Percentiles rank a stretch among this genome's conserved stretches.
These are phyloP conservation scores for Arachnomyces sp. DNA, from an alignment of 2,329 filamentous ascomycete genomes.

Conservation along the genomic window DNA sequence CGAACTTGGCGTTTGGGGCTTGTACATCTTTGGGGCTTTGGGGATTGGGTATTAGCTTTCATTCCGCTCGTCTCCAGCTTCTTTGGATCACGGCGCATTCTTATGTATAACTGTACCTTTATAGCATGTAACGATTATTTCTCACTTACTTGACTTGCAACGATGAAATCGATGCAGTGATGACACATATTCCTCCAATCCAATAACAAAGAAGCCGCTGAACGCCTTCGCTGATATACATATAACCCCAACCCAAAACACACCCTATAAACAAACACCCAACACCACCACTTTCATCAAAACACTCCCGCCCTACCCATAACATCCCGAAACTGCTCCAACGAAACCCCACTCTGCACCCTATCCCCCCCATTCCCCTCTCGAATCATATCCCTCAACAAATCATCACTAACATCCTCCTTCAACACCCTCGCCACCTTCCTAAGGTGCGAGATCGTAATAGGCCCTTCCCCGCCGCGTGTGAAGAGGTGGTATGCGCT, in stretches of 20 bases:
- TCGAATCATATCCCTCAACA: slow-evolving; percentile 86
- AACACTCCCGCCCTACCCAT: slow-evolving; percentile 80
- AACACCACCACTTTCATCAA: slow-evolving; percentile 37
- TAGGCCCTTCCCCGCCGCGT: slow-evolving; percentile 46
- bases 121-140: too few species aligned
- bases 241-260: slow-evolving; percentile 3
- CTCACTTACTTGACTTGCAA: too few species aligned
- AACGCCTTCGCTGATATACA: slow-evolving; percentile 3
- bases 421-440: slow-evolving; percentile 72
- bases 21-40: too few species aligned
- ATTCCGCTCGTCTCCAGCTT: too few species aligned
- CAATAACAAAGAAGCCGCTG: neutral
- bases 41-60: too few species aligned
- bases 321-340: slow-evolving; percentile 76
- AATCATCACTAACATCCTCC: slow-evolving; percentile 73
- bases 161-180: too few species aligned
- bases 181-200: too few species aligned
- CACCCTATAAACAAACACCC: neutral
- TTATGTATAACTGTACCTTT: too few species aligned
- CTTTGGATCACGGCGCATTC: too few species aligned
- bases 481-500: slow-evolving; percentile 79
- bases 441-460: slow-evolving; percentile 70
- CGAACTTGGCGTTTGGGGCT: too few species aligned
- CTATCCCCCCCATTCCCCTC: slow-evolving; percentile 82
- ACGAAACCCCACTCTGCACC: slow-evolving; percentile 59